Base-by-base conservation (phyloP, 805 yeast genomes). In the Debaryomyces prosopidis region DNA sequence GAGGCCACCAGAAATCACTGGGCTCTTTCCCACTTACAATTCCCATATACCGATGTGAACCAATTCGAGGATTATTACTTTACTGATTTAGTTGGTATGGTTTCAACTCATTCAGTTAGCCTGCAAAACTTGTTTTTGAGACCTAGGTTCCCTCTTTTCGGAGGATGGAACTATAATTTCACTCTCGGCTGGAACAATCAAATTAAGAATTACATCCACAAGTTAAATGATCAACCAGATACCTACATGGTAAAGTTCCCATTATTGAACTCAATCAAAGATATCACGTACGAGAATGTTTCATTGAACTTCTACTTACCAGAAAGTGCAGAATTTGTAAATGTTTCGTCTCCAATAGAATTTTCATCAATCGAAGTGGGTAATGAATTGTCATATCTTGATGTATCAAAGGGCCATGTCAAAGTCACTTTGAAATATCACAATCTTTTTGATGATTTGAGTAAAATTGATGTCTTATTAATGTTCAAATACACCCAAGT, bases 101-200 rank as follows among this genome's bases (percentile, higher is more conserved):
- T 92, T 11, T 84, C 96, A 5, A 87, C 97, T 3, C 85, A 86
- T 40, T 71, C 72, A 49, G 49, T 69, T 19, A 59, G 68, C 3
- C 66, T 66, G 35, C 65, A 76, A 36, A 66, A 69, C 48, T 68
- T 89, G 39, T 70, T 84, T 30, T 64, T 94, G 52, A 80, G 78
- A 58, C 98, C 98, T 45, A 79, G 99, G 64, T 94, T 75, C 73
- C 99, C 99, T n/a, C 63, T 94, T 5, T 87, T 89, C 66, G 99
- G 99, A 40, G 95, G 91, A 36, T 94, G 99, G 99, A 78, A 84
- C 58, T 92, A 89, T 68, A 89, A 92, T 68, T 94, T 89, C 75
- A 94, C 98, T 17, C 66, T 92, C 54, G 98, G 98, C n/a, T 94
- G 96, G 96, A 80, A 84, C 40, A 79, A 81, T 51, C 69, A 74